These are phyloP conservation scores for Poa pratensis DNA, from an alignment of 176 grass and related monocot species.

Conservation along the genomic window DNA sequence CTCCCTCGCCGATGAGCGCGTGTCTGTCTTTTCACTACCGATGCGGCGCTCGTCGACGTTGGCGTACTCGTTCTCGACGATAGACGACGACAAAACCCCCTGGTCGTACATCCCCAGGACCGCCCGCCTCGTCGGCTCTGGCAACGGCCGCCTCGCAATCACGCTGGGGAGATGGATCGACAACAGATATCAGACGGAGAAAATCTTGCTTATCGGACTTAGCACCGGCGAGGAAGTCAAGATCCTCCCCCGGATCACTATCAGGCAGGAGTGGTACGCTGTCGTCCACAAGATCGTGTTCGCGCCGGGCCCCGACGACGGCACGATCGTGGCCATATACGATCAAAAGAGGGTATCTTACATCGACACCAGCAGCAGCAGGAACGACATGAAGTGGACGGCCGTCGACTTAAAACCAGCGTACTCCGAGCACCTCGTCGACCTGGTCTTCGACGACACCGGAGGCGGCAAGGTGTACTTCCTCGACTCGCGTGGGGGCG, in stretches of 20 bases:
- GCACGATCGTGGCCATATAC: not conserved
- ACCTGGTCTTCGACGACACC: constrained; percentile 1
- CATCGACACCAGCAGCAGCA: not conserved
- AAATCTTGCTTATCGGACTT: not conserved
- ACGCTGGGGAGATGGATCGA: no score
- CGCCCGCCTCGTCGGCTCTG: not conserved
- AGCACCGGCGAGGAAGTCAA: not conserved
- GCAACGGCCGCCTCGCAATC: not conserved
- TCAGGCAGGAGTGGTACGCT: not conserved
- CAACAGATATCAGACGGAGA: no score
- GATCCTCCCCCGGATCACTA: not conserved
- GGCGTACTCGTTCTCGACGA: not conserved
- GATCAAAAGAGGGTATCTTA: not conserved
- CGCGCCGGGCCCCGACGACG: not conserved
- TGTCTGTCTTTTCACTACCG: not conserved
- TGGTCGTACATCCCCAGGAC: not conserved
- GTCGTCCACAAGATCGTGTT: constrained; percentile 18
- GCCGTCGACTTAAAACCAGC: not conserved
- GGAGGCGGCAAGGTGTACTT: not conserved
- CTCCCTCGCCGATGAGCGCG: not conserved
- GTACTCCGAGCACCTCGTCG: not conserved
- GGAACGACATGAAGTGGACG: not conserved
- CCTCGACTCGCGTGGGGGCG: not conserved
- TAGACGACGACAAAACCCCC: not conserved
- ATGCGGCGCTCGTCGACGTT: not conserved